Evolutionary conservation across 2,329 filamentous ascomycete species (phyloP).

Genomic region (Aspergillus fructus): DNA sequence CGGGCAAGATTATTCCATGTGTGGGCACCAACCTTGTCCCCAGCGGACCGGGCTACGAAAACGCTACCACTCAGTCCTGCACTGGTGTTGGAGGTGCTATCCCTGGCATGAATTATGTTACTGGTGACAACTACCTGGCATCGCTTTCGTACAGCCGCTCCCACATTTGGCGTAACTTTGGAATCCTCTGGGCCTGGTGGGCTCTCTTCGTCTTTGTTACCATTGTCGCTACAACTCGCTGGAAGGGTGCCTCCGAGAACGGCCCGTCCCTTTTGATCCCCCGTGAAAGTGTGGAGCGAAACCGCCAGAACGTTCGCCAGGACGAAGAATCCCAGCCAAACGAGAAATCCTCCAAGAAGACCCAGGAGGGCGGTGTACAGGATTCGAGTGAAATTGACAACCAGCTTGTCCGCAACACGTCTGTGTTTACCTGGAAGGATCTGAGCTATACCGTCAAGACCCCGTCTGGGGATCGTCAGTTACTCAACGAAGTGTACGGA

Average conservation of each 20-base stretch:
- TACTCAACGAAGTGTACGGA: conserved; percentile 68
- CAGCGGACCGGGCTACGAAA: conserved; percentile 32
- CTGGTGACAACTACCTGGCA: conserved; percentile 59
- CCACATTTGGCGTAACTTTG: conserved; percentile 62
- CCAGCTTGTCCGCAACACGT: conserved; percentile 61
- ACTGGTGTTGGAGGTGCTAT: conserved; percentile 59
- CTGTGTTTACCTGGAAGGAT: conserved; percentile 73
- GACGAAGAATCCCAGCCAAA: conserved; percentile 53
- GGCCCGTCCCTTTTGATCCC: conserved; percentile 62
- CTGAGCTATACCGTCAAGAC: conserved; percentile 69
- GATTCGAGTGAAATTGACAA: conserved; percentile 31
- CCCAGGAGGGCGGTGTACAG: conserved; percentile 17
- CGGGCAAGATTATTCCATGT: conserved; percentile 35
- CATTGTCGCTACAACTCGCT: conserved; percentile 56
- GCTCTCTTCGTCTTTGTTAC: conserved; percentile 59
- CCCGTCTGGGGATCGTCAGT: conserved; percentile 51
- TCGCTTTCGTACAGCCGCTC: conserved; percentile 55
- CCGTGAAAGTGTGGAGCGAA: conserved; percentile 54
- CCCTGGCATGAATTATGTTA: conserved; percentile 50
- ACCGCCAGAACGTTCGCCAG: conserved; percentile 24
- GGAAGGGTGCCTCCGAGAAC: conserved; percentile 55
- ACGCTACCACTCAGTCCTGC: conserved; percentile 26
- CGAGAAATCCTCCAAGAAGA: conserved; percentile 24
- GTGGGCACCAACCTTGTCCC: conserved; percentile 37
- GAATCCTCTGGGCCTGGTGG: conserved; percentile 65